Conservation (phyloP, 2,329 filamentous ascomycete species). For the Alternaria conjuncta region DNA sequence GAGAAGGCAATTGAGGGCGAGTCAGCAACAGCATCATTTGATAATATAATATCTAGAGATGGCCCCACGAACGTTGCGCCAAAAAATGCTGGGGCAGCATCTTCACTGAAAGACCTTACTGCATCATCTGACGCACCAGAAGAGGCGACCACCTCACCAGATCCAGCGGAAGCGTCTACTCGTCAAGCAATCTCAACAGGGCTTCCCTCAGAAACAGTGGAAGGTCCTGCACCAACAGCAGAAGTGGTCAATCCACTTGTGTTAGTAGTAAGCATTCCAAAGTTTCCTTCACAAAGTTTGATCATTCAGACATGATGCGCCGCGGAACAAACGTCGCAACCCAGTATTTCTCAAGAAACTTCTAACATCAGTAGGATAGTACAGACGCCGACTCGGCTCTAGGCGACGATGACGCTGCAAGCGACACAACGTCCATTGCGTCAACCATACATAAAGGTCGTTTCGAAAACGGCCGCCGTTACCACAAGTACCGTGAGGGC, state of each 20-base stretch:
- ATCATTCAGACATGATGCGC: neutral
- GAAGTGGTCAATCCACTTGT: conserved; percentile 19
- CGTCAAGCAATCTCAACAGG: neutral
- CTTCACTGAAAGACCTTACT: neutral
- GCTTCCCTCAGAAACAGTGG: conserved; percentile 1
- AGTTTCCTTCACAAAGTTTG: neutral
- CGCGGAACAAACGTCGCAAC: neutral
- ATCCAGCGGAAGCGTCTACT: neutral
- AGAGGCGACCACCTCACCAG: neutral
- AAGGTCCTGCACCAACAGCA: conserved; percentile 10
- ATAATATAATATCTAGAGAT: neutral
- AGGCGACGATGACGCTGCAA: conserved; percentile 15
- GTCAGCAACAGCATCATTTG: neutral
- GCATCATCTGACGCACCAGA: neutral
- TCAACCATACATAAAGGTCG: conserved; percentile 40
- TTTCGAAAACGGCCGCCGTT: conserved; percentile 42
- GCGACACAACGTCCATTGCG: conserved; percentile 41
- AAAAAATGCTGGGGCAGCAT: neutral
- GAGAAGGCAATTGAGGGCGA: neutral
- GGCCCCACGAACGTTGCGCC: neutral
- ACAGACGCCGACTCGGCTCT: conserved; percentile 26
- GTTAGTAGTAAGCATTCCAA: conserved; percentile 9
- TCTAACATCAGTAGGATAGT: conserved; percentile 7
- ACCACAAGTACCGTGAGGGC: conserved; percentile 41
- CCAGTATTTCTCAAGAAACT: neutral